Evolutionary conservation across 768 basidiomycete genomes (phyloP), one percentile per base, ranked within the genome.

Genomic region (Mycena amicta): DNA sequence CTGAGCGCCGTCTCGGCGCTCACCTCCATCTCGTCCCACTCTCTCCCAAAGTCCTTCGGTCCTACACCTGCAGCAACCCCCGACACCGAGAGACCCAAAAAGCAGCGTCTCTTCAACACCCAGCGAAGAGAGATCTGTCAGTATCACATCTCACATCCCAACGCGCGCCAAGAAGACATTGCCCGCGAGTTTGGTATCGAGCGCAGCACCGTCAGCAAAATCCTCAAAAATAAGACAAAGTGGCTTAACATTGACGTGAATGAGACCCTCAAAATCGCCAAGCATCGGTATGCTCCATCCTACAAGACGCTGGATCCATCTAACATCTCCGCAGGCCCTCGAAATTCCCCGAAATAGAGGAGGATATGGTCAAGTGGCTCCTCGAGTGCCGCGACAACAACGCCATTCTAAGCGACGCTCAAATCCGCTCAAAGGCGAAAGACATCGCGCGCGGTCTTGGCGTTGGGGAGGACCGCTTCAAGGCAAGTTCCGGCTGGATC

Each of bases 121-220:
- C 88, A 92, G 67, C 85, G 90, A 62, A 88, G 86, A 68, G 77
- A 80, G 16, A 93, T 95, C 56, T 94, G 93, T 66, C 55, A 78
- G 13, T 88, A 84, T 69, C 83, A 86, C 59, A 73, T 78, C 52
- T 74, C 84, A 3, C 76, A 91, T 66, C 89, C 88, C 0, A 82
- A 83, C 52, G 78, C 83, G 20, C 83, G 89, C 57, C 93, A 95
- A 71, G 92, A 94, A 67, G 90, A 93, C 68, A 92, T 95, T 65
- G 93, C 89, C 4, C 76, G 77, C 12, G 74, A 76, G 29, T 95
- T 88, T 69, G 83, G 84, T 50, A 89, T 94, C 59, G 93, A 95
- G 68, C 86, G 93, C 52, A 94, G 92, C 74, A 95, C 93, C n/a
- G 88, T 95, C 71, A 91, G 89, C 74, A 95, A 95, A 75, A 94